Conservation (phyloP, 2,329 filamentous ascomycete genomes). For the Colletotrichum sp. region DNA sequence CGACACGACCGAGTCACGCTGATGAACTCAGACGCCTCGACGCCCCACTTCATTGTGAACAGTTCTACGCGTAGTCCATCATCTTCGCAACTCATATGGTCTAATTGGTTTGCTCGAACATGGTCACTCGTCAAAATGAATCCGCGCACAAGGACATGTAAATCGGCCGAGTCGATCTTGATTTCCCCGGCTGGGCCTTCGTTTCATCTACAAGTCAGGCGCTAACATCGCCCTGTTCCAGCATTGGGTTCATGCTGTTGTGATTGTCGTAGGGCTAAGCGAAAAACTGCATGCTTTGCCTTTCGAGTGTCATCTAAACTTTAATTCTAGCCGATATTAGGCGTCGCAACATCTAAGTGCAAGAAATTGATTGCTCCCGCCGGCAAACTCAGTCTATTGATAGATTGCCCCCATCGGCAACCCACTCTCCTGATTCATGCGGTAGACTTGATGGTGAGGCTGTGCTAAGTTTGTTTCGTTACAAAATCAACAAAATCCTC, state of each 20-base stretch:
- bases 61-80: neutral
- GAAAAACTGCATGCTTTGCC: neutral
- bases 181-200: neutral
- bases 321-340: neutral
- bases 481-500: neutral
- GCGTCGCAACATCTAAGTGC: neutral
- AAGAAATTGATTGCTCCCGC: neutral
- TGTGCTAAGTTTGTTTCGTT: neutral
- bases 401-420: neutral
- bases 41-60: neutral
- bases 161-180: neutral
- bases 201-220: neutral
- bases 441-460: neutral
- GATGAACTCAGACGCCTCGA: neutral
- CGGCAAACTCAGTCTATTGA: neutral
- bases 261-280: neutral
- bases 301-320: neutral
- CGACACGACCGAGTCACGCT: neutral
- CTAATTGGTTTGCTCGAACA: neutral
- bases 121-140: neutral
- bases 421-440: neutral
- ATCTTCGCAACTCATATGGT: neutral
- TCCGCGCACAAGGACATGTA: neutral
- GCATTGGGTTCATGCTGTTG: neutral
- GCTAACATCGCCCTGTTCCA: neutral